phyloP scores from a whole-genome alignment of 2,329 filamentous ascomycete genomes.

The Stagonosporopsis chrysanthemi region DNA sequence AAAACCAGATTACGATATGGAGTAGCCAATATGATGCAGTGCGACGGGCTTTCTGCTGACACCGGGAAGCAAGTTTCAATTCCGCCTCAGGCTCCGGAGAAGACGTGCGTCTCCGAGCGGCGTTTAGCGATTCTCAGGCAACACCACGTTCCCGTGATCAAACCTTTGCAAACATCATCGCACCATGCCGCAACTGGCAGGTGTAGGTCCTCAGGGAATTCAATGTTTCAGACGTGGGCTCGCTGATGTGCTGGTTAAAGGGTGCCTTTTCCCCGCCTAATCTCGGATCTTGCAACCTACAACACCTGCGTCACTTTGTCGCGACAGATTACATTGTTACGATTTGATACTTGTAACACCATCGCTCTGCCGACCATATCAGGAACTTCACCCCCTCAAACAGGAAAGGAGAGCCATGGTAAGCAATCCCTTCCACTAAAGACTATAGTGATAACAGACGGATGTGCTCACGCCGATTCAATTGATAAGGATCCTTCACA shows the following conservation, averaged over 20 bases:
- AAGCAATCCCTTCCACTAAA: constrained; percentile 1
- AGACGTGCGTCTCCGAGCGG: not conserved
- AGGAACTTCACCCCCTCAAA: not conserved
- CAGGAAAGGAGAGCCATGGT: constrained; percentile 1
- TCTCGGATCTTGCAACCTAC: not conserved
- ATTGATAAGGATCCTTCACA: not conserved
- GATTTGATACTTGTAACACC: not conserved
- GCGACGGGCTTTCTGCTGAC: not conserved
- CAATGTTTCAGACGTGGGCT: not conserved
- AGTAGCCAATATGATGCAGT: not conserved
- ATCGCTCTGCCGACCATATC: not conserved
- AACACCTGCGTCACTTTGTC: too few species aligned
- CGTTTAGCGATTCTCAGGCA: constrained; percentile 1
- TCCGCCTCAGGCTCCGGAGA: not conserved
- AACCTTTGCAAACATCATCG: not conserved
- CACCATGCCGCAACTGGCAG: not conserved
- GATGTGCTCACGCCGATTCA: constrained; percentile 12
- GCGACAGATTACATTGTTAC: too few species aligned
- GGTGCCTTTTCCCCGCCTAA: not conserved
- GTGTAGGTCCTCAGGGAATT: not conserved
- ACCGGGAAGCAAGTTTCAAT: constrained; percentile 5
- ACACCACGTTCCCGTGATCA: not conserved
- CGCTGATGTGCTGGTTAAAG: not conserved
- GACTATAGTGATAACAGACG: not conserved
- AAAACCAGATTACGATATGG: too few species aligned